A percentile compares a stretch with the other conserved stretches of the same genome.
phyloP scores from a whole-genome alignment of 1,284 basidiomycete species.

The Boletus subluridellus region DNA sequence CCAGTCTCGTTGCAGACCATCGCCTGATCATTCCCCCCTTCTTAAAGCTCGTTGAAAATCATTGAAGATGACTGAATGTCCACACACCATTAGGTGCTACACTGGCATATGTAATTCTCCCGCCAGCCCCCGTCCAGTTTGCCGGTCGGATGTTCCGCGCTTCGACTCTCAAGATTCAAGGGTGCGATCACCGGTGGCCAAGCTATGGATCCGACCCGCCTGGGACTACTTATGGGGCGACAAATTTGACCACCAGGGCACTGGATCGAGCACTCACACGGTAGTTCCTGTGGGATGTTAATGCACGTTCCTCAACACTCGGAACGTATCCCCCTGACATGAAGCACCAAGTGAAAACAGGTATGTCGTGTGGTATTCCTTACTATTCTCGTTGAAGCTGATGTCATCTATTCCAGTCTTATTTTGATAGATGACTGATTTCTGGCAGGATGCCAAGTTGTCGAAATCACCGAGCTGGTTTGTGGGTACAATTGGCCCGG shows the following conservation, averaged over 20 bases:
- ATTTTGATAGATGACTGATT: background rate
- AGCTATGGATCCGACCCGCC: background rate
- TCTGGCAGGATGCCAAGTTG: background rate
- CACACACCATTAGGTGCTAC: background rate
- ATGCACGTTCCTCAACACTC: background rate
- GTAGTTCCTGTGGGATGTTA: background rate
- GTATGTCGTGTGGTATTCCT: background rate
- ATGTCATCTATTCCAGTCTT: background rate
- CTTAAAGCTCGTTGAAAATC: no score
- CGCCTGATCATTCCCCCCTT: no score
- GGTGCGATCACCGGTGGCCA: background rate
- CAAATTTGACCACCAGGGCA: background rate
- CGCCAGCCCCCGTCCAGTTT: background rate
- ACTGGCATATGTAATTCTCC: background rate
- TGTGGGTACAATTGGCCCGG: background rate
- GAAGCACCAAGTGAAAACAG: background rate
- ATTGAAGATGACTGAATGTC: background rate
- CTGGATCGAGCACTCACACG: background rate
- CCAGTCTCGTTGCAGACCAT: no score
- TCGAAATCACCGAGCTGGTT: background rate
- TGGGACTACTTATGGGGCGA: background rate
- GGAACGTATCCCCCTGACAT: background rate
- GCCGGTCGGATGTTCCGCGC: background rate
- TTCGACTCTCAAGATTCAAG: background rate
- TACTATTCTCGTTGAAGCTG: background rate